phyloP scores from a whole-genome alignment of 306 rosid genomes.

The Nissolia schottii region DNA sequence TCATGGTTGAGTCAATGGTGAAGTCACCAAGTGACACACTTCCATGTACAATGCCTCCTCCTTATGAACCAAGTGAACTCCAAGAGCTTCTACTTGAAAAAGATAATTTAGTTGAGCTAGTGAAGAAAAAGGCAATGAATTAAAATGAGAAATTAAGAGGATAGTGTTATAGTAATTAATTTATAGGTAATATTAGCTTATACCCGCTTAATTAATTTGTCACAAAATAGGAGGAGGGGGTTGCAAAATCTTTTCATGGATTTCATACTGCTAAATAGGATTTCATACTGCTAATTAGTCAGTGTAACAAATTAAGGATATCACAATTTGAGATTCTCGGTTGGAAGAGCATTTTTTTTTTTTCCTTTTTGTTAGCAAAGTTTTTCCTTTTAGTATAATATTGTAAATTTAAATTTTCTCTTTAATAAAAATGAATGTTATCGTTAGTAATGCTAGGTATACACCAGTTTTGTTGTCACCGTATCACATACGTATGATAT shows the following conservation, averaged over 20 bases:
- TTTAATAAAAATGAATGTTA: not conserved
- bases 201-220: too few relatives aligned
- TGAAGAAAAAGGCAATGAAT: not conserved
- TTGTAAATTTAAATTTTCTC: not conserved
- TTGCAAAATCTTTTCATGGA: too few relatives aligned
- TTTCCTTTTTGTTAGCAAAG: not conserved
- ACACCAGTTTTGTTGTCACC: too few relatives aligned
- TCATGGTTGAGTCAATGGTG: conserved; percentile 32
- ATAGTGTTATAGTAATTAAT: not conserved
- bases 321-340: not conserved
- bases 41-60: conserved; percentile 45
- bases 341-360: not conserved
- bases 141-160: not conserved
- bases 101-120: not conserved
- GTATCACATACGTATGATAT: too few relatives aligned
- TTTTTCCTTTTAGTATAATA: not conserved
- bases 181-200: too few relatives aligned
- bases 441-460: too few relatives aligned
- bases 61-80: conserved; percentile 26
- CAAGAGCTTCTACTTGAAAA: not conserved
- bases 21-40: conserved; percentile 30
- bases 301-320: not conserved
- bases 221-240: too few relatives aligned
- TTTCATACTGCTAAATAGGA: too few relatives aligned
- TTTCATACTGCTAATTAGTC: not conserved